phyloP scores from a whole-genome alignment of 257 asterid species.

The Thymus mandschuricus region DNA sequence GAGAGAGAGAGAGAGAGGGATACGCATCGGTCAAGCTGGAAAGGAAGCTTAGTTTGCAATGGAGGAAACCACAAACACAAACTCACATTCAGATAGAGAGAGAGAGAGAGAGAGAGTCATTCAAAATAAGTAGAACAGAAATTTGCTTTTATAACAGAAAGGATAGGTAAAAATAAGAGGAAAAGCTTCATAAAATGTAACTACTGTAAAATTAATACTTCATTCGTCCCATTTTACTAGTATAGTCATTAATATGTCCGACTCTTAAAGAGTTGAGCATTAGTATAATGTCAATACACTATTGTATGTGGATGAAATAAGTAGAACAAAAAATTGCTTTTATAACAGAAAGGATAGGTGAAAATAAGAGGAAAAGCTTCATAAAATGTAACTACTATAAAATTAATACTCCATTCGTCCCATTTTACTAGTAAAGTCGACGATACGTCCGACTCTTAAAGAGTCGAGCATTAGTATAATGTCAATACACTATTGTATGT shows the following conservation, averaged over 20 bases:
- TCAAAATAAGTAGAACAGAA: slow-evolving; percentile 22
- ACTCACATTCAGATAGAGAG: slow-evolving; percentile 25
- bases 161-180: background rate
- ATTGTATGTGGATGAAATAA: background rate
- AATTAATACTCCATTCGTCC: background rate
- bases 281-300: no score
- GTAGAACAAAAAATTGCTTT: slow-evolving; percentile 43
- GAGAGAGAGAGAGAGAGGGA: slow-evolving; percentile 28
- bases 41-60: slow-evolving; percentile 71
- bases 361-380: background rate
- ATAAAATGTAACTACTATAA: background rate
- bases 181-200: background rate
- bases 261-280: no score
- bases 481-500: no score
- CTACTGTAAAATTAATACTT: background rate
- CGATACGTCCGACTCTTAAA: no score
- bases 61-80: slow-evolving; percentile 52
- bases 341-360: slow-evolving; percentile 29
- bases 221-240: no score
- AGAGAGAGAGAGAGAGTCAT: slow-evolving; percentile 17
- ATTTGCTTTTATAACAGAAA: slow-evolving; percentile 47
- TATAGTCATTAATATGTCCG: no score
- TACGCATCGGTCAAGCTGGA: slow-evolving; percentile 44
- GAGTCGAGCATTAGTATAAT: no score
- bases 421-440: no score